Percentiles rank a stretch among this genome's conserved stretches.
These are phyloP conservation scores for Epichloe sp. DNA, from an alignment of 2,329 filamentous ascomycete genomes.

Conservation along the genomic window DNA sequence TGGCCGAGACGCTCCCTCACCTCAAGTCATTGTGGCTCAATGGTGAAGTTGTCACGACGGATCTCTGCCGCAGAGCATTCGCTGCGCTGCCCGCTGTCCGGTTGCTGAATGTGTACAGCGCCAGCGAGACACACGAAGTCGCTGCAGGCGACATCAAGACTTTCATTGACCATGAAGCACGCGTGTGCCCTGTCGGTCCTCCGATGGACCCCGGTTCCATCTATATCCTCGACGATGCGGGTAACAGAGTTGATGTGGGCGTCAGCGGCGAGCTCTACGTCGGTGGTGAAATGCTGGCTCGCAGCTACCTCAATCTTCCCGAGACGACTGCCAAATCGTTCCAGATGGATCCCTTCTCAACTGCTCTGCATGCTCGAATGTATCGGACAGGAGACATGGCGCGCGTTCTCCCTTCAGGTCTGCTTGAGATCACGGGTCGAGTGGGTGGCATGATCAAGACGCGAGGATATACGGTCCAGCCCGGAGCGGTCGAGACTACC, in stretches of 20 bases:
- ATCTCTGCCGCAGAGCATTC: conserved; percentile 56
- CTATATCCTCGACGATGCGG: conserved; percentile 60
- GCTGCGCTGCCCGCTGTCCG: conserved; percentile 55
- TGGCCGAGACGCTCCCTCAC: conserved; percentile 49
- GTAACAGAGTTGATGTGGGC: conserved; percentile 48
- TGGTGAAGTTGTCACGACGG: conserved; percentile 69
- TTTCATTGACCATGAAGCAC: conserved; percentile 48
- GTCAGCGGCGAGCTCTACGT: conserved; percentile 61
- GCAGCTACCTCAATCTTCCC: conserved; percentile 68
- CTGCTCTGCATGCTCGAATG: conserved; percentile 49
- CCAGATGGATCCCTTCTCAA: conserved; percentile 49
- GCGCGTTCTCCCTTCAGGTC: conserved; percentile 50
- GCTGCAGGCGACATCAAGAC: conserved; percentile 62
- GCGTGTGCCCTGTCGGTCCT: conserved; percentile 62
- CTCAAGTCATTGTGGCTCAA: conserved; percentile 67
- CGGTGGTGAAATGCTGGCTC: conserved; percentile 58
- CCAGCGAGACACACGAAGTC: conserved; percentile 71
- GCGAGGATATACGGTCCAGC: conserved; percentile 65
- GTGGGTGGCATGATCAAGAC: conserved; percentile 73
- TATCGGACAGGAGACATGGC: conserved; percentile 64
- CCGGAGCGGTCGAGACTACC: conserved; percentile 61
- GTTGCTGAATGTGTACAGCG: conserved; percentile 69
- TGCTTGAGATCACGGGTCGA: conserved; percentile 63
- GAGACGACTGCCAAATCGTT: conserved; percentile 67
- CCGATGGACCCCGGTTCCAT: conserved; percentile 54